phyloP scores from a whole-genome alignment of 2,329 filamentous ascomycete genomes.

The Periconia sp. region DNA sequence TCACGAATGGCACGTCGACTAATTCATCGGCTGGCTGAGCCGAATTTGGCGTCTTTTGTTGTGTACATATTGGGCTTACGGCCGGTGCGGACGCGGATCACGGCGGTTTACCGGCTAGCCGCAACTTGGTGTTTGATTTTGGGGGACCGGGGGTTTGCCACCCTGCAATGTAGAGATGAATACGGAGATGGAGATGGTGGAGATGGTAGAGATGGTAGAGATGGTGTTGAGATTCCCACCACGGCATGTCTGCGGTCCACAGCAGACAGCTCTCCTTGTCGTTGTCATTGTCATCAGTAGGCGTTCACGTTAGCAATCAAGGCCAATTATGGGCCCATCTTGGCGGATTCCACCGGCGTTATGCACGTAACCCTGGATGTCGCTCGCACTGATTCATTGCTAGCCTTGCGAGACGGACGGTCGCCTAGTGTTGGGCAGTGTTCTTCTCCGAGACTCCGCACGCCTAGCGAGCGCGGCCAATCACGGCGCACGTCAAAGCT shows the following conservation, averaged over 20 bases:
- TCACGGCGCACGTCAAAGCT: constrained; percentile 5
- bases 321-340: no score
- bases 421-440: no score
- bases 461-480: constrained; percentile 29
- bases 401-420: no score
- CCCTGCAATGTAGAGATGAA: neutral
- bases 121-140: neutral
- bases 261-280: no score
- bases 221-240: constrained; percentile 13
- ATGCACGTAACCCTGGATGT: no score
- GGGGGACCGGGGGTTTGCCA: no score
- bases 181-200: no score
- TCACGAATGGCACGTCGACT: constrained; percentile 54
- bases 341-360: no score
- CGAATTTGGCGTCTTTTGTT: neutral
- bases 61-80: neutral
- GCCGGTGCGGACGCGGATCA: neutral
- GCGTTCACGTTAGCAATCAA: no score
- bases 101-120: constrained; percentile 8
- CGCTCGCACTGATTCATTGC: no score
- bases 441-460: constrained; percentile 16
- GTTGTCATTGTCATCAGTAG: no score
- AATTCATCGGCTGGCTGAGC: constrained; percentile 10
- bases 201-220: no score
- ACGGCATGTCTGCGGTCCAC: constrained; percentile 9